Evolutionary conservation across 2,329 filamentous ascomycete species (phyloP), one percentile per base, ranked within the genome.

Genomic region (Blumeria graminis): DNA sequence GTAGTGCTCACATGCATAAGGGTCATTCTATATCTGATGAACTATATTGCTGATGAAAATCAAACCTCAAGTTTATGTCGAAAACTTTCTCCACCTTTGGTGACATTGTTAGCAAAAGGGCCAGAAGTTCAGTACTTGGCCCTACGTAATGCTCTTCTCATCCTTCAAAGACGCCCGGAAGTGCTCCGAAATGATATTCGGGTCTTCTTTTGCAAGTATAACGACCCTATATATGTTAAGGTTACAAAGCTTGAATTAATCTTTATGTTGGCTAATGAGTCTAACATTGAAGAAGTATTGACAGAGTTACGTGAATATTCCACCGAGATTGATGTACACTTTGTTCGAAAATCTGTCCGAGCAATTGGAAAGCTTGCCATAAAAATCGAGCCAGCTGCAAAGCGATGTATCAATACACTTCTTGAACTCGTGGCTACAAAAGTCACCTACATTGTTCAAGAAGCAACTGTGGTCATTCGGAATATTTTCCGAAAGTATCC

Each of bases 121-220:
- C 87, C 92, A 0, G 92, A 98, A 68, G 92, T 98, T n/a, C 92
- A 98, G 68, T 98, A 98, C 66, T 76, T 98, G 6, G 92, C 92
- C 0, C 76, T 98, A 16, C 77, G 92, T 60, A 98, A 98, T 66
- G 92, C 92, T 0, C 76, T 98, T 1, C 74, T 98, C 13, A 98
- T 98, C 62, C 73, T 98, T 55, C 92, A 98, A 68, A 77, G 90
- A 63, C 77, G 90, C 57, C 92, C 92, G 0, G 92, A 96, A 65
- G 90, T 98, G 8, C 71, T 98, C 56, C 80, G 88, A 60, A 96
- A 95, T 69, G 92, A 98, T 68, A 96, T 98, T 60, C 81, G 92
- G 51, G 92, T 98, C 35, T 98, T 98, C 71, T 98, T 98, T 71
- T 98, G 92, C 80, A 98, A 98, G 74, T 98, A 98, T 71, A 98